Base-by-base conservation (phyloP, 1,284 basidiomycete genomes). In the Irpex sp. region DNA sequence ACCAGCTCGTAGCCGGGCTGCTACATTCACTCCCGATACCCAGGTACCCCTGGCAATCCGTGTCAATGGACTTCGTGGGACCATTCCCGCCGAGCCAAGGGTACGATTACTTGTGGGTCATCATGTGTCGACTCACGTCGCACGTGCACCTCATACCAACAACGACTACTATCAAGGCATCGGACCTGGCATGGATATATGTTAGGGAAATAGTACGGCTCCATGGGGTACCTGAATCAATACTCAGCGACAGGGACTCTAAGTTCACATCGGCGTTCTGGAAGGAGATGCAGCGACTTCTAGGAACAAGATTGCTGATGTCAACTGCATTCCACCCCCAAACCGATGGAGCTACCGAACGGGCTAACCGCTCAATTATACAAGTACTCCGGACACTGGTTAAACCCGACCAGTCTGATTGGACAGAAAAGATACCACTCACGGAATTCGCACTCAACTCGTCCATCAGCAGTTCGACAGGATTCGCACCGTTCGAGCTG, bases 321-420 rank as follows among this genome's bases (percentile, higher is more conserved):
- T 82, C 78, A 0, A 77, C 76, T 3, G 68, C 78, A 79, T 81
- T n/a, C n/a, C n/a, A n/a, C n/a, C n/a, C n/a, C n/a, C n/a, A n/a
- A n/a, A n/a, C n/a, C n/a, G n/a, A n/a, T 61, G 78, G 79, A 0
- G 63, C 72, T 0, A 79, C 76, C 0, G 78, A 81, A 66, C 70
- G 74, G 0, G 76, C 75, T 0, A 82, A 80, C 60, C 63, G 73
- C 0, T 78, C 77, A 0, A 67, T 80, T 1, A 73, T 68, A 0
- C 77, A 79, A 55, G 77, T 81, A 70, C 59, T 82, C 2, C 47
- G 78, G 0, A 68, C 72, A 33, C 73, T 71, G 21, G 68, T 82
- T 0, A 21, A 31, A 0, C 61, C 65, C 0, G 69, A 74, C 7
- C 79, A 81, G 61, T 72, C 65, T 17, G 75, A 81, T 61, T 81